These are phyloP conservation scores for Penicillium occitanis DNA, from an alignment of 2,329 filamentous ascomycete genomes.

Conservation along the genomic window DNA sequence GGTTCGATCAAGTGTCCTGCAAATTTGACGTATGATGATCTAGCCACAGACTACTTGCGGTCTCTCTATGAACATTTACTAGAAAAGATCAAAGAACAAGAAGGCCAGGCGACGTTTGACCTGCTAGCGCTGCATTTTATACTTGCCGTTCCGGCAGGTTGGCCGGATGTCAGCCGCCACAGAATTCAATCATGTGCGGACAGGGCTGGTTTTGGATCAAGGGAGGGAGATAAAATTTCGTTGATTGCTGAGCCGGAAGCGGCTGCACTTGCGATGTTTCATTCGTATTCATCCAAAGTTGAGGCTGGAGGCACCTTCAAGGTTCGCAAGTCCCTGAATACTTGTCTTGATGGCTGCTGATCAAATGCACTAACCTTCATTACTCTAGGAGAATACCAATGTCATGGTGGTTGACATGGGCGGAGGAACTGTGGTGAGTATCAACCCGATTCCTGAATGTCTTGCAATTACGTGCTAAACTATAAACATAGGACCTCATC, in stretches of 20 bases:
- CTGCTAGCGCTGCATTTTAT: neutral
- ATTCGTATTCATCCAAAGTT: neutral
- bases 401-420: conserved; percentile 15
- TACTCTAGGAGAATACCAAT: neutral
- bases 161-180: no score
- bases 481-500: conserved; percentile 10
- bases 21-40: neutral
- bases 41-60: neutral
- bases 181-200: neutral
- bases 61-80: neutral
- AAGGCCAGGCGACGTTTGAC: no score
- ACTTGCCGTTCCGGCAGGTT: neutral
- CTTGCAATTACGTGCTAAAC: neutral
- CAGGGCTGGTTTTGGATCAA: neutral
- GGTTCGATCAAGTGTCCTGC: neutral
- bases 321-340: neutral
- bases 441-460: no score
- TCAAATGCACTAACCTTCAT: neutral
- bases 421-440: conserved; percentile 3
- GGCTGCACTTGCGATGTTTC: neutral
- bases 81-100: no score
- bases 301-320: neutral
- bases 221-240: neutral
- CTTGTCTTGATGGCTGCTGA: no score
- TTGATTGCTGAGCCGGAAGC: conserved; percentile 10